phyloP scores from a whole-genome alignment of 495 filamentous ascomycete genomes.

The Halenospora varia region DNA sequence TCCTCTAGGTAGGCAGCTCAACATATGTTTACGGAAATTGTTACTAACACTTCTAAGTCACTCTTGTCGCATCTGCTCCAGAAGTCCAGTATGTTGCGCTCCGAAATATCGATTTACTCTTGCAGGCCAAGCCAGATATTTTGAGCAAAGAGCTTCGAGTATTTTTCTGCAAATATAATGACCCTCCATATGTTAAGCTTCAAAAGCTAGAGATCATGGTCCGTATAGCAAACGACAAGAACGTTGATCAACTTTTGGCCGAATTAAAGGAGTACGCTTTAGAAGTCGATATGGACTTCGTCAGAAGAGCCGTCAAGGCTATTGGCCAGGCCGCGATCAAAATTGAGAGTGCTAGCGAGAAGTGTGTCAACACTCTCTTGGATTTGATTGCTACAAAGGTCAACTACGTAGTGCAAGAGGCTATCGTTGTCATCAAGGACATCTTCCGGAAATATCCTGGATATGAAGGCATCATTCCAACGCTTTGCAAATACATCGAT shows the following conservation, averaged over 20 bases:
- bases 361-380: slow-evolving; percentile 88
- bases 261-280: slow-evolving; percentile 96
- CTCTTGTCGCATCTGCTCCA: slow-evolving; percentile 89
- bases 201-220: slow-evolving; percentile 98
- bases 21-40: slow-evolving; percentile 87
- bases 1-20: slow-evolving; percentile 89
- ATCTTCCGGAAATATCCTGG: slow-evolving; percentile 99
- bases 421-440: slow-evolving; percentile 97
- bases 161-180: slow-evolving; percentile 99
- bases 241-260: slow-evolving; percentile 92
- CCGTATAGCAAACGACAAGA: slow-evolving; percentile 95
- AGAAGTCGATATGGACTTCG: slow-evolving; percentile 98
- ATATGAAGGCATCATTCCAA: slow-evolving; percentile 95
- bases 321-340: slow-evolving; percentile 99
- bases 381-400: slow-evolving; percentile 97
- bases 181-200: slow-evolving; percentile 99
- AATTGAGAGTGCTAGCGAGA: slow-evolving; percentile 86
- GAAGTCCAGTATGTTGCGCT: slow-evolving; percentile 97
- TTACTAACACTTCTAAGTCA: slow-evolving; percentile 98
- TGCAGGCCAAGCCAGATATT: slow-evolving; percentile 91
- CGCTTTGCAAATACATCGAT: slow-evolving; percentile 93
- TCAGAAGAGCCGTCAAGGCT: slow-evolving; percentile 93
- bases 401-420: slow-evolving; percentile 97
- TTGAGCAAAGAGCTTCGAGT: slow-evolving; percentile 95
- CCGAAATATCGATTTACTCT: slow-evolving; percentile 87